Percentiles rank a stretch among this genome's conserved stretches.
Evolutionary conservation across 257 asterid species (phyloP).

Genomic region (Ilex aquifolium): DNA sequence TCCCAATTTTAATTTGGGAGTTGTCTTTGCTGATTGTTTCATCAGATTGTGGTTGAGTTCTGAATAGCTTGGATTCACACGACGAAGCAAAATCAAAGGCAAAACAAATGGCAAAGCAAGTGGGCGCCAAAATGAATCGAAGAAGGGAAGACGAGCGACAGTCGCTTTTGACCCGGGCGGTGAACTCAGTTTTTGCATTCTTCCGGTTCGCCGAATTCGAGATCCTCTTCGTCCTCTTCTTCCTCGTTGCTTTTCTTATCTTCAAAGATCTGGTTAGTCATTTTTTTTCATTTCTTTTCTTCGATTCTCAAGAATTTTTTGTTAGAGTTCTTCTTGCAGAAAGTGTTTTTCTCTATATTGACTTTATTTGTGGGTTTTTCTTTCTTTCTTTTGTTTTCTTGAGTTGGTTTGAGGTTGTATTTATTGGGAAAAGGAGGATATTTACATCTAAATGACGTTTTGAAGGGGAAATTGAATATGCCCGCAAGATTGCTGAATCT

Average conservation of each 20-base stretch:
- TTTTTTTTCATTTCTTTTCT: not conserved
- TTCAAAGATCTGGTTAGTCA: conserved; percentile 83
- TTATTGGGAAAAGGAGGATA: no score
- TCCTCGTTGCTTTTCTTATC: conserved; percentile 57
- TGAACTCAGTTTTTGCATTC: conserved; percentile 55
- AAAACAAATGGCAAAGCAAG: conserved; percentile 11
- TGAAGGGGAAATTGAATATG: no score
- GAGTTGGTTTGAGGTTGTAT: no score
- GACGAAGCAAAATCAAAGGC: no score
- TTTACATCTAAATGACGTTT: no score
- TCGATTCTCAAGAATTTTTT: not conserved
- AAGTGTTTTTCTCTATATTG: not conserved
- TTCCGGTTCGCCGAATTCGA: conserved; percentile 85
- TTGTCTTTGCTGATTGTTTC: no score
- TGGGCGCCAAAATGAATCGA: conserved; percentile 20
- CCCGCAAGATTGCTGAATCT: no score
- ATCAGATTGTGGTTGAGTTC: no score
- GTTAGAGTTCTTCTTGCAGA: no score
- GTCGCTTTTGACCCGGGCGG: conserved; percentile 57
- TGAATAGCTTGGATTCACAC: no score
- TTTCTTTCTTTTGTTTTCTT: not conserved
- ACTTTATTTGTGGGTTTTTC: not conserved
- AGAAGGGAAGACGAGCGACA: conserved; percentile 23
- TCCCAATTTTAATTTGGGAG: no score
- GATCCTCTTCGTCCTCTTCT: conserved; percentile 81